A percentile compares a stretch with the other conserved stretches of the same genome.
phyloP scores from a whole-genome alignment of 768 basidiomycete genomes.

The Arthromyces matolae region DNA sequence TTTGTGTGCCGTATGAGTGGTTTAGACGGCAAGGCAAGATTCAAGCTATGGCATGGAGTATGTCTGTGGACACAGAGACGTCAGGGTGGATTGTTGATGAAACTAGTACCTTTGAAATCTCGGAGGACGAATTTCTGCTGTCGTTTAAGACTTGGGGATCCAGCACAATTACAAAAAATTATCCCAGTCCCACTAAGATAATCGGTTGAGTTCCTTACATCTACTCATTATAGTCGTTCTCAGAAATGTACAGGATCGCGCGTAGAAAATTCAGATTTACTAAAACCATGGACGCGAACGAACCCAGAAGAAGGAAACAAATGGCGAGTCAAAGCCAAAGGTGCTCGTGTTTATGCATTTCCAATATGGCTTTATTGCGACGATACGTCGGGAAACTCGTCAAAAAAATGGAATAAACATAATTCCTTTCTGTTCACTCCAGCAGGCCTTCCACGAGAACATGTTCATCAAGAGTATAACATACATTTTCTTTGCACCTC shows the following conservation, averaged over 20 bases:
- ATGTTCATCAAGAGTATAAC: slow-evolving; percentile 30
- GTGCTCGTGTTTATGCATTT: slow-evolving; percentile 25
- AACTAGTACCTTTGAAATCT: background rate
- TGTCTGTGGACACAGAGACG: background rate
- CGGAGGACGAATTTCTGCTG: background rate
- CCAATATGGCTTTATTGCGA: slow-evolving; percentile 42
- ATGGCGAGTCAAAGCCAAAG: slow-evolving; percentile 26
- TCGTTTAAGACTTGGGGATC: background rate
- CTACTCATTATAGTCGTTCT: background rate
- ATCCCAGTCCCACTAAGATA: slow-evolving; percentile 1
- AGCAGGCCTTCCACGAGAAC: slow-evolving; percentile 31
- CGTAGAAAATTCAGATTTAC: background rate
- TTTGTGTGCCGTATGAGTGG: slow-evolving; percentile 1
- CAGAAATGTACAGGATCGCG: background rate
- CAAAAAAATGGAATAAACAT: slow-evolving; percentile 48
- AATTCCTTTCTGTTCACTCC: slow-evolving; percentile 35
- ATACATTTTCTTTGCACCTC: slow-evolving; percentile 41
- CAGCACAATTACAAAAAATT: background rate
- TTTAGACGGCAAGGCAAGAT: slow-evolving; percentile 2
- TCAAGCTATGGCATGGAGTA: background rate
- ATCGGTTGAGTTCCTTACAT: background rate
- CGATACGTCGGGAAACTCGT: slow-evolving; percentile 41
- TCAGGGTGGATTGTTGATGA: background rate
- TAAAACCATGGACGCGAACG: background rate
- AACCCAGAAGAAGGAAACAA: slow-evolving; percentile 16